Evolutionary conservation across 2,329 filamentous ascomycete genomes (phyloP), one percentile per base, ranked within the genome.

Genomic region (Pseudogymnoascus sp.): DNA sequence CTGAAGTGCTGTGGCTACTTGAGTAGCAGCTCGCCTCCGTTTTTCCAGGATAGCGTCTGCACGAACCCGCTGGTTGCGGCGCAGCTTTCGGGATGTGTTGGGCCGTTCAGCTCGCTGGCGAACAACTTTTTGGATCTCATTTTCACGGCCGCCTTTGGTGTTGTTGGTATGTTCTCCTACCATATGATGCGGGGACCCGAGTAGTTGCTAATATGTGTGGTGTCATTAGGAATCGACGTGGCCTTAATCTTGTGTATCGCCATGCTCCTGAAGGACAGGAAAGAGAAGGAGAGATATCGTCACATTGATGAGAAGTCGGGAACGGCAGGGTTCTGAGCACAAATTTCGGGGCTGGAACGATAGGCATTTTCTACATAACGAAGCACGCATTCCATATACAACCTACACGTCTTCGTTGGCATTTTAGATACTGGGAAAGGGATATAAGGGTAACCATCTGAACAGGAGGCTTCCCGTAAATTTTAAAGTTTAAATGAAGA

Each of bases 1-100:
- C 93, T 93, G 74, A 74, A 85, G 70, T 95, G 90, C 83, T 95
- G 90, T 71, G 90, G 90, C 67, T 95, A 90, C 77, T 77, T 84
- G 69, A 91, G 92, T 77, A 85, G 83, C 74, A 88, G 86, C 4
- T 81, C 84, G 11, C 88, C 89, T 10, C 85, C 87, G 62, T 93
- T 93, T 73, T 80, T 91, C 67, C 85, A 83, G 64, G 87, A 93
- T 71, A 68, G 75, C 5, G 84, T 82, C 1, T 95, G 90, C 75
- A 81, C 85, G 8, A 90, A 86, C 72, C 84, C 88, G 6, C 84
- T 89, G 2, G 83, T 87, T 39, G 90, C 90, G 1, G 86, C 88
- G 13, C 80, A 90, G 37, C 83, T 88, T 73, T 81, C 82, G 64
- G 89, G 90, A 7, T 95, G 90, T 73, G 82, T 89, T 14, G 79